Evolutionary conservation across 2,329 filamentous ascomycete species (phyloP).

Genomic region (Phoma sp.): DNA sequence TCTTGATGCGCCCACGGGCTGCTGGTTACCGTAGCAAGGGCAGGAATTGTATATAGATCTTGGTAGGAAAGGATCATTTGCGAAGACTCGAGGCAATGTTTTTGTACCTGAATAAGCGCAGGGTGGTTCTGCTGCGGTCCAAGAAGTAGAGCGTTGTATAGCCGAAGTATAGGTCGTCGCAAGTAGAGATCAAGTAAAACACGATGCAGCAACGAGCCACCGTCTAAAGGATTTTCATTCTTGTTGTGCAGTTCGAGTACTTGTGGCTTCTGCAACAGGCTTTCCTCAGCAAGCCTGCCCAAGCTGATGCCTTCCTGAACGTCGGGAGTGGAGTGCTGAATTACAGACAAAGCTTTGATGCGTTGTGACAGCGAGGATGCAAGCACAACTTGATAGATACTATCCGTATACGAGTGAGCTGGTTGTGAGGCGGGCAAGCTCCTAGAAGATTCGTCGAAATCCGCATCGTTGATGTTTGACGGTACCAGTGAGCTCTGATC

Average conservation of each 20-base stretch:
- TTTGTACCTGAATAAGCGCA: constrained; percentile 14
- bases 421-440: constrained; percentile 15
- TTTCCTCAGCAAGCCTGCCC: constrained; percentile 20
- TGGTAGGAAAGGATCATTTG: constrained; percentile 29
- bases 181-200: constrained; percentile 27
- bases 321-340: constrained; percentile 21
- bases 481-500: constrained; percentile 15
- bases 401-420: constrained; percentile 22
- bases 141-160: constrained; percentile 32
- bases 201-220: constrained; percentile 21
- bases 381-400: constrained; percentile 25
- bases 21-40: constrained; percentile 4
- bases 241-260: constrained; percentile 13
- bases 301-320: constrained; percentile 18
- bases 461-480: constrained; percentile 27
- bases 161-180: constrained; percentile 23
- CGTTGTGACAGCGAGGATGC: constrained; percentile 25
- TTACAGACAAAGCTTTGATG: constrained; percentile 22
- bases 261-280: constrained; percentile 17
- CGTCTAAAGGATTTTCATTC: neutral
- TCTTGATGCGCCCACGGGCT: constrained; percentile 23
- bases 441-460: constrained; percentile 22
- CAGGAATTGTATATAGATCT: constrained; percentile 17
- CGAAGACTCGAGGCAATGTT: constrained; percentile 28
- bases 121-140: constrained; percentile 7